phyloP scores from a whole-genome alignment of 1,284 basidiomycete genomes.

The Malassezia slooffiae region DNA sequence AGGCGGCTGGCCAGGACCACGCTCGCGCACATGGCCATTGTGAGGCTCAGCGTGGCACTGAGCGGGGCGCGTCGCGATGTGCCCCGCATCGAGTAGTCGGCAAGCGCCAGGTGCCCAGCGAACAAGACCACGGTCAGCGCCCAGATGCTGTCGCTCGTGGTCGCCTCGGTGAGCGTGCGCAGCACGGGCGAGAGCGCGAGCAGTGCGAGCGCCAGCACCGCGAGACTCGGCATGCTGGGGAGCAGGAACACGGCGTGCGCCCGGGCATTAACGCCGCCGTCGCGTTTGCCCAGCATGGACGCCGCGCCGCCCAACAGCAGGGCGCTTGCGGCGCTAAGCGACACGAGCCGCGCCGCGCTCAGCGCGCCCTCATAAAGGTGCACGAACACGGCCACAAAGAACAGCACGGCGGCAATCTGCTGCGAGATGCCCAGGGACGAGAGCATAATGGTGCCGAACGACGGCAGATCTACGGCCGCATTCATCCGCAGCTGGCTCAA shows the following conservation, averaged over 20 bases:
- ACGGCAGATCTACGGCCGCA: constrained; percentile 45
- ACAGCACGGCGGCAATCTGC: constrained; percentile 19
- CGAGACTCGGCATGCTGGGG: constrained; percentile 13
- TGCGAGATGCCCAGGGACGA: constrained; percentile 30
- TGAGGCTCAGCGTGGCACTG: constrained; percentile 74
- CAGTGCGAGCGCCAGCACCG: constrained; percentile 70
- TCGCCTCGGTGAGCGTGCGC: constrained; percentile 80
- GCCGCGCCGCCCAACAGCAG: background rate
- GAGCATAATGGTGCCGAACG: constrained; percentile 66
- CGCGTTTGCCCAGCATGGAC: too few species aligned
- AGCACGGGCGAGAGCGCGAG: constrained; percentile 82
- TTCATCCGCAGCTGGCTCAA: constrained; percentile 57
- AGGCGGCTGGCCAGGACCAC: constrained; percentile 88
- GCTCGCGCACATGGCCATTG: constrained; percentile 83
- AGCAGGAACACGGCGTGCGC: background rate
- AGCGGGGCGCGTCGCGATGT: constrained; percentile 22
- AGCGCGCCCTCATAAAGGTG: constrained; percentile 20
- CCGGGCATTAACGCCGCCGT: background rate
- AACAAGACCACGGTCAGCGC: constrained; percentile 66
- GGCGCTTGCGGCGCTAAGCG: background rate
- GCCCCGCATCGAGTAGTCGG: constrained; percentile 53
- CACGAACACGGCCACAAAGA: constrained; percentile 26
- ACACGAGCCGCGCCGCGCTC: constrained; percentile 6
- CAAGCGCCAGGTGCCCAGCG: constrained; percentile 56
- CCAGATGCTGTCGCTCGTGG: constrained; percentile 94